Evolutionary conservation across 768 basidiomycete genomes (phyloP).

Genomic region (Phallus indusiatus): DNA sequence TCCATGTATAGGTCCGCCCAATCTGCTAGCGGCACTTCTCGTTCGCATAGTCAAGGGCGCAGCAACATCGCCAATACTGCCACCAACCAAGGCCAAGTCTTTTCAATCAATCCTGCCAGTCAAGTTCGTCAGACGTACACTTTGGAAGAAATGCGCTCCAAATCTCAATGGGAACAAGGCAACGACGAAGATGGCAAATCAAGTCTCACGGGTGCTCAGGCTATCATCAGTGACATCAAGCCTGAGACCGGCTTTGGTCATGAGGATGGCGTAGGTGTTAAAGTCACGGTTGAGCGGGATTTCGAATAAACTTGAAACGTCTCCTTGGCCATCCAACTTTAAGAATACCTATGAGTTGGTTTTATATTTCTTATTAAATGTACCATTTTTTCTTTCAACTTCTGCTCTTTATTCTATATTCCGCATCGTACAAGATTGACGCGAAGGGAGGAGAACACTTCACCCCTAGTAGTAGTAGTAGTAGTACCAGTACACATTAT

Average conservation of each 20-base stretch:
- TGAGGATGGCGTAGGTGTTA: constrained; percentile 35
- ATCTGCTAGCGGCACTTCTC: constrained; percentile 29
- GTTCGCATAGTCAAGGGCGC: constrained; percentile 35
- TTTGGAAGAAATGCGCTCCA: constrained; percentile 22
- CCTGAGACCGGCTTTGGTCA: constrained; percentile 21
- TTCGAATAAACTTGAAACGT: constrained; percentile 29
- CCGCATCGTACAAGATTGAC: too few relatives aligned
- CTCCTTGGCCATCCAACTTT: too few relatives aligned
- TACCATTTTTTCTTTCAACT: too few relatives aligned
- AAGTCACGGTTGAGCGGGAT: constrained; percentile 48
- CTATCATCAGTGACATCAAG: neutral
- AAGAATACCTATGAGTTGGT: too few relatives aligned
- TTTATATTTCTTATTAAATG: too few relatives aligned
- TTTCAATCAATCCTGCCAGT: constrained; percentile 16
- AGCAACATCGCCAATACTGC: constrained; percentile 27
- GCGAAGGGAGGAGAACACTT: too few relatives aligned
- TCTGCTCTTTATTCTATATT: too few relatives aligned
- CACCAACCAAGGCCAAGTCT: constrained; percentile 11
- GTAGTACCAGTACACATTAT: too few relatives aligned
- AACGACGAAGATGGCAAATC: constrained; percentile 34
- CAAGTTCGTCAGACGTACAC: constrained; percentile 20
- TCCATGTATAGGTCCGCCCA: constrained; percentile 20
- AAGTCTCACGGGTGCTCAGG: constrained; percentile 23
- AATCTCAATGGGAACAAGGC: constrained; percentile 24
- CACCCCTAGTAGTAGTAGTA: too few relatives aligned